phyloP scores from a whole-genome alignment of 192 early-diverging fungal genomes.

The Coemansia erecta region DNA sequence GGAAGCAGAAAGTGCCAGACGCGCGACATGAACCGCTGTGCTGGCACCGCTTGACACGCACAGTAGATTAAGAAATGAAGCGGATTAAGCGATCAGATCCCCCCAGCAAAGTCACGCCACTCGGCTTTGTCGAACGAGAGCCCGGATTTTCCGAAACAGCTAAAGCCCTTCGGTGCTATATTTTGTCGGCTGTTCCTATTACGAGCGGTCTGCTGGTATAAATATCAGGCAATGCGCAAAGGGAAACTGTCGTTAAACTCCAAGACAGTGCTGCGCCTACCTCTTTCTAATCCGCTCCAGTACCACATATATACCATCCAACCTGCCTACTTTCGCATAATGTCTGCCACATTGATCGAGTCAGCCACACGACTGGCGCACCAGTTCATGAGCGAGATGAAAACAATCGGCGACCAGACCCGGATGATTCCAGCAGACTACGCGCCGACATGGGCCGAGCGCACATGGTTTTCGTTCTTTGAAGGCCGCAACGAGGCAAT shows the following conservation, averaged over 20 bases:
- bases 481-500: constrained; percentile 66
- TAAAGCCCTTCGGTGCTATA: no score
- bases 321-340: background rate
- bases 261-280: background rate
- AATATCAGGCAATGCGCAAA: no score
- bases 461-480: constrained; percentile 63
- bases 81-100: background rate
- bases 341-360: background rate
- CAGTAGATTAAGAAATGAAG: background rate
- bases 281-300: background rate
- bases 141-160: background rate
- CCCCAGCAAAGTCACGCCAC: no score
- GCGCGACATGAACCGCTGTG: background rate
- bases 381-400: constrained; percentile 26
- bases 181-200: no score
- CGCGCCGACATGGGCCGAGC: constrained; percentile 52
- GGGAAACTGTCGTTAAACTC: background rate
- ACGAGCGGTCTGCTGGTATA: no score
- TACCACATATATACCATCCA: no score
- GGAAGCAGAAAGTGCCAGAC: background rate
- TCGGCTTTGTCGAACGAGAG: background rate
- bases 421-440: constrained; percentile 18
- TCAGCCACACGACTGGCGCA: constrained; percentile 16
- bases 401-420: constrained; percentile 15
- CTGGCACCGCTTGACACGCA: no score